Base-by-base conservation (phyloP, 306 rosid genomes). In the Dicorynia guianensis region DNA sequence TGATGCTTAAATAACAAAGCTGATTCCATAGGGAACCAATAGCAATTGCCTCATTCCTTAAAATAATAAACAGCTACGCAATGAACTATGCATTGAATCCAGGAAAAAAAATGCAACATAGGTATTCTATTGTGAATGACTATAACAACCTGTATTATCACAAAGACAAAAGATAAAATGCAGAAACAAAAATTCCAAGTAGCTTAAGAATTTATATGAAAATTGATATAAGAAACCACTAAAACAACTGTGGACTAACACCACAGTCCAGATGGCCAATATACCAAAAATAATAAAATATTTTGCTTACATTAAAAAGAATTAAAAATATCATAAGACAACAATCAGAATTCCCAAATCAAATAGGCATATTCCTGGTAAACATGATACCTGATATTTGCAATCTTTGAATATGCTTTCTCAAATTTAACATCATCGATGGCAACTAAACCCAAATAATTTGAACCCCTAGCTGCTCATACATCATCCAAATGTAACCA, bases 371-470 rank as follows among this genome's bases (percentile, higher is more conserved):
- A 33, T 62, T 62, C 25, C 48, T 34, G 44, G 48, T 48, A 18
- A 67, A 44, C 58, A 60, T 9, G n/a, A 76, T 80, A 80, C 85
- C 83, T 77, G 17, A 61, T 17, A 11, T 52, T 50, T 5, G 43
- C 25, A 69, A 81, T 59, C 76, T 64, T 54, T 3, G 74, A 64
- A 74, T 62, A 43, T 7, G 78, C 76, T 38, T 59, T 63, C 67
- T 81, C 25, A 67, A 65, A 52, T 70, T 81, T 38, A 78, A 78
- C 85, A 81, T 78, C 74, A 46, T 74, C 74, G 40, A 78, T 19
- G 38, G 57, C 14, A 69, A 59, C 67, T 58, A 70, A 8, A 69
- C 39, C 83, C 42, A 78, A 74, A 72, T 63, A 43, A 17, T 14
- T 66, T 52, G 61, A 77, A 69, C 71, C 62, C 65, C 69, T 66